Percentiles rank a stretch among this genome's conserved stretches.
These are phyloP conservation scores for Hypoxylon intermedium DNA, from an alignment of 495 filamentous ascomycete genomes.

Conservation along the genomic window DNA sequence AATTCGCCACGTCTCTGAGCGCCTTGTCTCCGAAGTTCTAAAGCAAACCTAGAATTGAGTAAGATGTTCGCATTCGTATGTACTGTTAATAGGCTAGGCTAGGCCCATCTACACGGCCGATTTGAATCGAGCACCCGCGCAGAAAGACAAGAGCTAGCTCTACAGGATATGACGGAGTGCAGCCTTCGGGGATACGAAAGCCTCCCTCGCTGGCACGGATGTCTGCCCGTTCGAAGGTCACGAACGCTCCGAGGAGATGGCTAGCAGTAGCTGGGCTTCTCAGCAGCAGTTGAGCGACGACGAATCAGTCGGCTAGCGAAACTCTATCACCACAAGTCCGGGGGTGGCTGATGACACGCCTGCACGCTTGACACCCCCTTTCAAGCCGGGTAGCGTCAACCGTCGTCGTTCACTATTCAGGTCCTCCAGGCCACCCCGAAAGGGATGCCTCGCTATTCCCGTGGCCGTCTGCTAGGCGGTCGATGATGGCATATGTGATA, in stretches of 20 bases:
- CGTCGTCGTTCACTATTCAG: neutral
- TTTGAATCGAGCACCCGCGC: neutral
- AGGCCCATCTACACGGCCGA: neutral
- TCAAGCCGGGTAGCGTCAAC: conserved; percentile 3
- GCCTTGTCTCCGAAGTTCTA: neutral
- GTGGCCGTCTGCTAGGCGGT: neutral
- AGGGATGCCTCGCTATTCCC: neutral
- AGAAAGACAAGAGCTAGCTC: neutral
- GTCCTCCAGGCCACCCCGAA: neutral
- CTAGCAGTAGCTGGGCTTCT: neutral
- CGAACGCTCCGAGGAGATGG: no score
- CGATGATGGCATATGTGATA: conserved; percentile 1
- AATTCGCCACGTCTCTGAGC: no score
- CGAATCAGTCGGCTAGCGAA: conserved; percentile 6
- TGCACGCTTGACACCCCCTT: no score
- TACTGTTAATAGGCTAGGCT: no score
- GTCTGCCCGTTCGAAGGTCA: no score
- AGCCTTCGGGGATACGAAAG: neutral
- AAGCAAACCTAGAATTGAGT: neutral
- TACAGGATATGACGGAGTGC: neutral
- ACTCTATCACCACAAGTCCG: conserved; percentile 11
- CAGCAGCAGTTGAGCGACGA: neutral
- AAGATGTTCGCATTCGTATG: neutral
- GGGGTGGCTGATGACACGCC: conserved; percentile 28
- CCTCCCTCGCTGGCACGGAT: neutral